Base-by-base conservation (phyloP, 1,284 basidiomycete species). In the Testicularia cyperi region DNA sequence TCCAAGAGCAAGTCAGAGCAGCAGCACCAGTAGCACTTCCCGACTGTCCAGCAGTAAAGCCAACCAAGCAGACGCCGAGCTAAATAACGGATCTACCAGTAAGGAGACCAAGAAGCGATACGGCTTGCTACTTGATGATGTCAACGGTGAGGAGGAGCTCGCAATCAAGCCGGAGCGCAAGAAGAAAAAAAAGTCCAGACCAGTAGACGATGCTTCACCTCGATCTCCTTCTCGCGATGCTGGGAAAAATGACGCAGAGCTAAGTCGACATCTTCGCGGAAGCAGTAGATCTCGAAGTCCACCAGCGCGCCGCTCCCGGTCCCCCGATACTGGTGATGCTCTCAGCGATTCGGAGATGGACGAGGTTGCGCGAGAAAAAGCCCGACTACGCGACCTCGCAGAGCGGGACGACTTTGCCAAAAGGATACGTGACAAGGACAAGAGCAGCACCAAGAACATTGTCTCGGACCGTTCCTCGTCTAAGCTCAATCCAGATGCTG, bases 371-470 rank as follows among this genome's bases (percentile, higher is more conserved):
- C 82, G 77, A 67, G 91, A 92, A 78, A 80, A 84, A 31, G 87
- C 92, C 70, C 81, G 90, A 20, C 53, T 85, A 41, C 83, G 86
- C 70, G 94, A 98, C 68, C 62, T 89, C 12, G 82, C 83, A 46
- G 94, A 96, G 60, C 82, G 94, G 51, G 94, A 98, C 76, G 92
- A 87, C 25, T 96, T 97, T 69, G 88, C 94, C 0, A 85, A 89
- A 61, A 86, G 94, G 5, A 84, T 97, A 68, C 84, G 84, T 69
- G 83, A 87, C 47, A 85, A 87, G 51, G 92, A 98, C 78, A 82
- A 83, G 68, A 87, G 90, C 77, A 83, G 83, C 75, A 90, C 88
- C 28, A 94, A 92, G 80, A 88, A 88, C 72, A 78, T 97, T n/a
- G 86, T 96, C 27, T 88, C 92, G 75, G 94, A 97, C 74, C 85